A percentile compares a stretch with the other conserved stretches of the same genome.
Conservation (phyloP, 306 rosid species). For the Pyrus betulifolia region DNA sequence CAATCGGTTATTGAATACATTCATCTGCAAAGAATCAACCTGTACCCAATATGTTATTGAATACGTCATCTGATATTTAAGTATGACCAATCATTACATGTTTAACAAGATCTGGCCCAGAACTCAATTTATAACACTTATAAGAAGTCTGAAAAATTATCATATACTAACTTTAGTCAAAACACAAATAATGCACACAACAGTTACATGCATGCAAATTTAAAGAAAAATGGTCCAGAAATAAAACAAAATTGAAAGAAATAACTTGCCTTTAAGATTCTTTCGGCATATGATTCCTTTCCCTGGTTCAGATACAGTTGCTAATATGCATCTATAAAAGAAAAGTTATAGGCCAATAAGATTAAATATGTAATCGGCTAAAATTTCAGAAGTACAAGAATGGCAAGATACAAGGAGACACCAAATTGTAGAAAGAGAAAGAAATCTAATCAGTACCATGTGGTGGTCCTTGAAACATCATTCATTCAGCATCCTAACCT, state of each 20-base stretch:
- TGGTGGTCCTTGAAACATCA: no score
- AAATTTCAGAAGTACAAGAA: no score
- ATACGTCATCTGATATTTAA: background rate
- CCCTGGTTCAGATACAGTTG: no score
- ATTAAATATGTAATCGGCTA: no score
- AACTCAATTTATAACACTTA: background rate
- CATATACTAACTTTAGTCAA: background rate
- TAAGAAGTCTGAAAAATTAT: background rate
- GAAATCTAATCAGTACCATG: no score
- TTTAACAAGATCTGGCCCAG: background rate
- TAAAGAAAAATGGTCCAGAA: background rate
- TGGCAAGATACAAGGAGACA: no score
- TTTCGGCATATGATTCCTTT: no score
- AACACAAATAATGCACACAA: background rate
- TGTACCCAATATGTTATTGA: background rate
- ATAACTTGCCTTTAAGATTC: constrained; percentile 52
- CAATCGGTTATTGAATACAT: no score
- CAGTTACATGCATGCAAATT: background rate
- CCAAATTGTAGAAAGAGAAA: no score
- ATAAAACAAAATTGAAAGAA: constrained; percentile 2
- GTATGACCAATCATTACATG: background rate
- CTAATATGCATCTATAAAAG: no score
- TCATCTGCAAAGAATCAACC: background rate
- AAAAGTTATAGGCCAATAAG: no score
- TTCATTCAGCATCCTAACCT: no score